Base-by-base conservation (phyloP, 352 stramenopile genomes). In the Phytophthora quininea region DNA sequence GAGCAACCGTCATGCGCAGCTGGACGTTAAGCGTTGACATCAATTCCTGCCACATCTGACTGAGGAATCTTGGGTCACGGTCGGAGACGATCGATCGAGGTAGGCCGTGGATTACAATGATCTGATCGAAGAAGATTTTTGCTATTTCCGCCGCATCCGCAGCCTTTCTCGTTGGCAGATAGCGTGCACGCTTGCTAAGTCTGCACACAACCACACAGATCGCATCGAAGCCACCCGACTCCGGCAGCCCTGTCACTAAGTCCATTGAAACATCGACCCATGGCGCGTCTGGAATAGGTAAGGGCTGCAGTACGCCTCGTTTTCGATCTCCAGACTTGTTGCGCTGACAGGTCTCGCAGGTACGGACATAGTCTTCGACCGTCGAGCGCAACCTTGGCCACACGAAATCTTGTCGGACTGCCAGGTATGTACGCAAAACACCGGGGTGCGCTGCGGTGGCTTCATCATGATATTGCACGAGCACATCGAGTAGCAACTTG, bases 391-490 rank as follows among this genome's bases (percentile, higher is more conserved):
- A 1, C 1, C 35, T 24, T 7, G 19, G 35, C 56, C 50, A 19
- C 32, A 4, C 19, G 43, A 63, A 56, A 33, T 56, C 33, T 33
- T 63, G 47, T 10, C 35, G 56, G 2, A 63, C 3, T 1, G 56
- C 33, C 14, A 50, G 27, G 51, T 55, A 56, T 2, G 56, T 52
- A 2, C 56, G 11, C 2, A 35, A 19, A 4, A 33, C 27, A 8
- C 46, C 47, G 46, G 47, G 12, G 40, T 63, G 56, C 29, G 33
- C 46, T 31, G 42, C 12, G 2, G 27, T 40, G 1, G 45, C 46
- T 1, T 63, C 37, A 5, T 63, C 56, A 40, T 55, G 56, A 14
- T 63, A 63, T 4, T 49, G 19, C 3, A 50, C 9, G 11, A 63
- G 35, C 7, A 55, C 33, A 9, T 55, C 46, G 19, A 63, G 9